Evolutionary conservation across 305 asterid species (phyloP), one percentile per base, ranked within the genome.

Genomic region (Ilex paraguariensis): DNA sequence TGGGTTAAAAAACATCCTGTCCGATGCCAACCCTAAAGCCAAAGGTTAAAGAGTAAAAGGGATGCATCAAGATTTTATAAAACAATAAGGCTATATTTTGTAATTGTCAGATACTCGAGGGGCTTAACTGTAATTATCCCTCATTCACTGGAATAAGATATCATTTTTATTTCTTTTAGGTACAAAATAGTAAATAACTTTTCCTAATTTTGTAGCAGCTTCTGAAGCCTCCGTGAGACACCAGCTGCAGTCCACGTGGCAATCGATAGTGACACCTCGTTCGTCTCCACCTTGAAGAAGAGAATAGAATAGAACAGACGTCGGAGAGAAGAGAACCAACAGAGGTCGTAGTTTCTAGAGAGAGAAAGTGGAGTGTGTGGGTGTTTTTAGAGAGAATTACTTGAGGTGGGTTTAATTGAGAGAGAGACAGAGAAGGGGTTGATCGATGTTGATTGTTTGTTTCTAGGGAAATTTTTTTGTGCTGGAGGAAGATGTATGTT

Each of bases 401-500:
- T 17, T 17, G 21, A 1, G 21, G n/a, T 39, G 58, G 42, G 57
- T 54, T 66, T 50, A 7, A 33, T 32, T 14, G 32, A 46, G 56
- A 46, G 28, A 45, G 16, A 49, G 66, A 36, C 21, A 21, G 59
- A 53, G 50, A 10, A 48, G 4, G 8, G 49, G 49, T 44, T 12
- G 49, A 44, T 48, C 16, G 53, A 48, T 48, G 56, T 4, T 52
- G 56, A 0, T 7, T 52, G 11, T n/a, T 52, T 52, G 56, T 52
- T 52, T 52, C 14, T 5, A 7, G 14, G 21, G 14, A 17, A 17
- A 52, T 3, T n/a, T 7, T 21, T n/a, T 52, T 21, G 31, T 7
- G 56, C 5, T n/a, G 31, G 28, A 31, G 48, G 63, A 49, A 59
- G 65, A 90, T 90, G 97, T 85, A 83, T 70, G 73, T 75, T 9